Evolutionary conservation across 2,329 filamentous ascomycete species (phyloP), one percentile per base, ranked within the genome.

Genomic region (Paradendryphiella salina): DNA sequence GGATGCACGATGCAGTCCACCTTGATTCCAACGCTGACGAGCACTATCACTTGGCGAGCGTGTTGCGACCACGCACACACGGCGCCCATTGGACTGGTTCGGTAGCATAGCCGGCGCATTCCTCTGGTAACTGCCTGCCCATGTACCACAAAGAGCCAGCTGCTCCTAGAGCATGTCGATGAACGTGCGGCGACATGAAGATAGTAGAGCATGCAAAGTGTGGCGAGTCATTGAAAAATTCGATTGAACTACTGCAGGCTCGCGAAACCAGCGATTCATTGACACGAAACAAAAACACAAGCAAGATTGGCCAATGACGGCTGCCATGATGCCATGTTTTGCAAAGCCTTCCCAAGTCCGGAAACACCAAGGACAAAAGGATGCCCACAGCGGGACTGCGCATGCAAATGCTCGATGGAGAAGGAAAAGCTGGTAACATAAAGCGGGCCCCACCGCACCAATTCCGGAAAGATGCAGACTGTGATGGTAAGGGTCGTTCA

Each of bases 401-500:
- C 54, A 65, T 63, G 61, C 65, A 67, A 64, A 61, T 26, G 58
- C 62, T 65, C 60, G 42, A 64, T 56, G 42, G 36, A 60, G 47
- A 61, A 54, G 67, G 53, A 57, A 67, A 64, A 69, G 59, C 61
- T 73, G 73, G 70, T 74, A 74, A 74, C 67, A 69, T 67, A 63
- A 63, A 63, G 61, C 56, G 56, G 64, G 20, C 37, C 43, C 57
- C 56, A 54, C 59, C 47, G 60, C 62, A 66, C 65, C 67, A 67
- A 64, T 67, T 50, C 58, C 57, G 65, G 62, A 60, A 69, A 64
- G 55, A 69, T 65, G 67, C 67, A 69, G 58, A 56, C 54, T 78
- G 71, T 72, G 74, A 71, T 64, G 69, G 70, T 64, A 71, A 76
- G 76, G 49, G 43, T 46, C 47, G 38, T 54, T 72, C 75, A 76